phyloP scores from a whole-genome alignment of 148 eudicot genomes.

The Heliamphora exappendiculata region DNA sequence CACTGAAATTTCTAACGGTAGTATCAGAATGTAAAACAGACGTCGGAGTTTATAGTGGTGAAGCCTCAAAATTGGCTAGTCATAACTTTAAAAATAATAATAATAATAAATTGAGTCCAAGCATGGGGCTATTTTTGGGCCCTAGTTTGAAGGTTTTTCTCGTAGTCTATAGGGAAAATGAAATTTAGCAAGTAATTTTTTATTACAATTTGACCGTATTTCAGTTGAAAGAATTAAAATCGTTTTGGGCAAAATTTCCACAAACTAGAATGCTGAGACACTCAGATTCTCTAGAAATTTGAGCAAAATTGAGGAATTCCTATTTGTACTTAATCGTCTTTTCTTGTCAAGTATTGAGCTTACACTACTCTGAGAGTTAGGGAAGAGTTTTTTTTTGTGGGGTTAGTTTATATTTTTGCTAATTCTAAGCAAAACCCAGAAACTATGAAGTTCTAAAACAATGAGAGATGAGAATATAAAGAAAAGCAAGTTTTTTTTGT shows the following conservation, averaged over 20 bases:
- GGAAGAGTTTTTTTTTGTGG: neutral
- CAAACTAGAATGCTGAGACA: neutral
- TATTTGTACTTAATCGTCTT: neutral
- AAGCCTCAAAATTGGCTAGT: too few species aligned
- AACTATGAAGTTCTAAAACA: conserved; percentile 51
- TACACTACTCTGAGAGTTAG: neutral
- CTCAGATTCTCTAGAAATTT: neutral
- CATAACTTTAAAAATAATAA: too few species aligned
- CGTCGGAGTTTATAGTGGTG: too few species aligned
- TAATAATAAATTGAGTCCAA: too few species aligned
- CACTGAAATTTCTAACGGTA: too few species aligned
- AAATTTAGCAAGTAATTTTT: too few species aligned
- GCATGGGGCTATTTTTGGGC: too few species aligned
- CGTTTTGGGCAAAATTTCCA: neutral
- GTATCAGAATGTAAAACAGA: too few species aligned
- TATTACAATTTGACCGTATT: too few species aligned
- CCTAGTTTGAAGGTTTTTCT: too few species aligned
- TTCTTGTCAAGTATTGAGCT: neutral
- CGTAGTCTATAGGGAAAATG: too few species aligned
- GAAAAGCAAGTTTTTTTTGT: conserved; percentile 78
- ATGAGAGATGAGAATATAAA: conserved; percentile 72
- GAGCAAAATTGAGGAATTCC: neutral
- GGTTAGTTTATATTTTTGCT: neutral
- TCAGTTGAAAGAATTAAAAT: too few species aligned
- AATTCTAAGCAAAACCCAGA: neutral